Base-by-base conservation (phyloP, 345 rosid species). In the Syzygium grande region DNA sequence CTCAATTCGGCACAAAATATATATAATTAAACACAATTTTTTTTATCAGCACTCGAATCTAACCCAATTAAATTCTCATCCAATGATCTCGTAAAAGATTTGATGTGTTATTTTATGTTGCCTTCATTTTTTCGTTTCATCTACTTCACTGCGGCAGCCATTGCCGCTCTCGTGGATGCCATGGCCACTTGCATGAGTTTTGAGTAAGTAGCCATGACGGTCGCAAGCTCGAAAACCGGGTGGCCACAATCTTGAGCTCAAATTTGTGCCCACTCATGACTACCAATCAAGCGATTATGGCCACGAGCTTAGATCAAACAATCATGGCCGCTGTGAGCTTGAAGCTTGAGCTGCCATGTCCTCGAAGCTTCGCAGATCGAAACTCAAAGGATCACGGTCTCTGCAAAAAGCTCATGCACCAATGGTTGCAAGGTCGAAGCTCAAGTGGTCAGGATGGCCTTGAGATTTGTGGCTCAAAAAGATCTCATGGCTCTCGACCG, bases 61-160 rank as follows among this genome's bases (percentile, higher is more conserved):
- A 5, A 56, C 13, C 27, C 11, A 23, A 56, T 25, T 29, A 58
- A 58, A 58, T 10, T 25, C 16, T 11, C 1, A 2, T 58, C 30
- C 65, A 58, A 61, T 6, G 4, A 61, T 61, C 73, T 9, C 38
- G n/a, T 61, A 13, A 6, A 61, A n/a, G 4, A 13, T 61, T n/a
- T 34, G 15, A 61, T 11, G 17, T 52, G 54, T 52, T 5, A n/a
- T 61, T 13, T 30, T 14, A n/a, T 7, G 7, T 61, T 2, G 16
- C 25, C 29, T 58, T 59, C 2, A 25, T 59, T 1, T 25, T 25
- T 11, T 59, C 65, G 7, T 25, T 59, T 12, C 68, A n/a, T n/a
- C 68, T 14, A n/a, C 34, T 0, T 14, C 30, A 61, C 11, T n/a
- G 16, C 8, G 9, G 8, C 0, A 12, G 68, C 25, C 68, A 61